Base-by-base conservation (phyloP, 2,329 filamentous ascomycete species). In the Plenodomus lindquistii region DNA sequence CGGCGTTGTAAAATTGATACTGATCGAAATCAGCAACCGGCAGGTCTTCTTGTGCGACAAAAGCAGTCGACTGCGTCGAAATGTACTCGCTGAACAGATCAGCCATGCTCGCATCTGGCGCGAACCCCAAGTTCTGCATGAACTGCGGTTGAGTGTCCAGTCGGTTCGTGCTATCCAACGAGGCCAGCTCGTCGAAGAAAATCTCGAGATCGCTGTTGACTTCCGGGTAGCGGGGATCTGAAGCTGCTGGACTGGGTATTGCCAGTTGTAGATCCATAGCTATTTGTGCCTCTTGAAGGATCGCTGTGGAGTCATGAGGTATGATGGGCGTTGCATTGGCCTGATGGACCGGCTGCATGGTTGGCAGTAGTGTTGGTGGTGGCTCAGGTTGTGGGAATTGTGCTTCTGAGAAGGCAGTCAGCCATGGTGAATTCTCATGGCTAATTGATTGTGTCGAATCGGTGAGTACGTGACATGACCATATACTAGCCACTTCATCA, bases 41-140 rank as follows among this genome's bases (percentile, higher is more conserved):
- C 19, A 46, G 10, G 17, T 51, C 48, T 15, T 54, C 57, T 15
- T 57, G 59, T 16, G 57, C 40, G 46, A 74, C 54, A 39, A 73
- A 74, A 4, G 52, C 48, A 2, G 70, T 62, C 4, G 65, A 59
- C 37, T 74, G 61, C 21, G 73, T 48, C 11, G 74, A 70, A 54
- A 75, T 71, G 17, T 71, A 73, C 21, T 74, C 71, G 49, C 75
- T 73, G 46, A 76, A 76, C 24, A 83, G 76, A 54, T 84, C 82
- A 0, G 78, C 76, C 41, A 86, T 73, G 48, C 84, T 83, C 27
- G 81, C 79, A 20, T 84, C 84, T 0, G 84, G 84, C 1, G 80
- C 82, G 63, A 86, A 85, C 0, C 85, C 85, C 17, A 87, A 73
- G 57, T 87, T 87, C 37, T 82, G 78, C 83, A 87, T 85, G 59